These are phyloP conservation scores for Peronosclerospora sorghi DNA, from an alignment of 352 stramenopile species.

Conservation along the genomic window DNA sequence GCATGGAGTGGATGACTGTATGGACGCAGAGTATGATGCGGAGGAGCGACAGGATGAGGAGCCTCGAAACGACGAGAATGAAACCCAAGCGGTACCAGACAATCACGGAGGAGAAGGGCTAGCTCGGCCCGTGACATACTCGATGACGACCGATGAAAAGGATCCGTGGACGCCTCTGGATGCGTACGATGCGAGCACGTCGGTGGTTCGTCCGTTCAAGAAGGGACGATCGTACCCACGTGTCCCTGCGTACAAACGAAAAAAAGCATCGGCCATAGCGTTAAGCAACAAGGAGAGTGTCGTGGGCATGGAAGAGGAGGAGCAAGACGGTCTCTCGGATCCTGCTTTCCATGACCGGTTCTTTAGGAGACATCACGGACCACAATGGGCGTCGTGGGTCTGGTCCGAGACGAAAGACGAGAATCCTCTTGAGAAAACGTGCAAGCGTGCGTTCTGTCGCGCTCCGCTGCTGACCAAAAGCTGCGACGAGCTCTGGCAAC, in stretches of 20 bases:
- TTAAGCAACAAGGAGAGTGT: conserved; percentile 27
- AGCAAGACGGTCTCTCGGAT: conserved; percentile 43
- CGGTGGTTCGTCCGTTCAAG: conserved; percentile 51
- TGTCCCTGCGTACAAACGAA: conserved; percentile 30
- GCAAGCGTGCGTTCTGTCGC: conserved; percentile 52
- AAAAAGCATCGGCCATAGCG: conserved; percentile 8
- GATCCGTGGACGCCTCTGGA: conserved; percentile 67
- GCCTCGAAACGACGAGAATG: too few relatives aligned
- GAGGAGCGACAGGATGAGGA: too few relatives aligned
- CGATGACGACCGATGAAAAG: conserved; percentile 27
- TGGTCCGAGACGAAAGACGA: conserved; percentile 44
- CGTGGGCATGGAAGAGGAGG: conserved; percentile 25
- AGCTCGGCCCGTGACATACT: too few relatives aligned
- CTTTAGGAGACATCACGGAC: conserved; percentile 30
- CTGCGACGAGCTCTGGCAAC: conserved; percentile 43
- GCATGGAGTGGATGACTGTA: conserved; percentile 19
- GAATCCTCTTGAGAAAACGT: conserved; percentile 41
- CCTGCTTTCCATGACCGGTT: conserved; percentile 55
- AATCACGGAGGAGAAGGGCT: too few relatives aligned
- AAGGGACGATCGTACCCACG: conserved; percentile 63
- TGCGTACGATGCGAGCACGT: conserved; percentile 62
- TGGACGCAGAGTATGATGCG: conserved; percentile 22
- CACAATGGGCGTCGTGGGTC: conserved; percentile 66
- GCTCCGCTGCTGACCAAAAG: conserved; percentile 36
- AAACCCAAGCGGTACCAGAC: too few relatives aligned